These are phyloP conservation scores for Prunus yedoensis DNA, from an alignment of 331 rosid genomes.

Conservation along the genomic window DNA sequence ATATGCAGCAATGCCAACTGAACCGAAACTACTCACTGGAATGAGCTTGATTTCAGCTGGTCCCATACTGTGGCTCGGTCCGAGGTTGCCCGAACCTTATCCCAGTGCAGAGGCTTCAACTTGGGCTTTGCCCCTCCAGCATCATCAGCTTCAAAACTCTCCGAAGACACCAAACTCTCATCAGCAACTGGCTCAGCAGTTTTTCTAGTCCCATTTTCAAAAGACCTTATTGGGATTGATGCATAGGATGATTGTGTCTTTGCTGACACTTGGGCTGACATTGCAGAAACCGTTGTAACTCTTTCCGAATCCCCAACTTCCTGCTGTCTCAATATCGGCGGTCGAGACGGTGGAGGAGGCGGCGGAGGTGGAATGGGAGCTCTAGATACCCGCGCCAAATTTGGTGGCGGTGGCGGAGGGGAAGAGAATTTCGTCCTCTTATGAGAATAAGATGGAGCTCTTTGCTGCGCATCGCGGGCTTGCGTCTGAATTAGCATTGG, in stretches of 20 bases:
- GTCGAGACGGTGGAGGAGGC: conserved; percentile 34
- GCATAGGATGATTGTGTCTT: conserved; percentile 31
- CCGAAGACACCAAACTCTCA: conserved; percentile 36
- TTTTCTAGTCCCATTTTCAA: conserved; percentile 33
- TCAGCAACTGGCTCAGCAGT: conserved; percentile 25
- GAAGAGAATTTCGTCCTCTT: conserved; percentile 62
- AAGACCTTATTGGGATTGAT: conserved; percentile 30
- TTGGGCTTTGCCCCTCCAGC: conserved; percentile 74
- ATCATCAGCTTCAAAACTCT: conserved; percentile 62
- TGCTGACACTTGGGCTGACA: conserved; percentile 32
- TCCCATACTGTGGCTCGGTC: conserved; percentile 98
- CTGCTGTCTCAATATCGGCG: conserved; percentile 9
- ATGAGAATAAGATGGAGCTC: conserved; percentile 23
- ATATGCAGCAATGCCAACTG: background rate
- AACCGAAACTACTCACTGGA: conserved; percentile 63
- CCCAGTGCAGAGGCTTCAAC: conserved; percentile 94
- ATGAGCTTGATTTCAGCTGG: conserved; percentile 93
- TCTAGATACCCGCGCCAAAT: conserved; percentile 42
- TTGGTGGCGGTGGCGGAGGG: conserved; percentile 83
- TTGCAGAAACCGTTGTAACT: conserved; percentile 8
- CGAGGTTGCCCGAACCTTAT: conserved; percentile 93
- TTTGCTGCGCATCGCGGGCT: conserved; percentile 14
- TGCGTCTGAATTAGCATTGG: conserved; percentile 19
- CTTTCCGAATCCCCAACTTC: conserved; percentile 33
- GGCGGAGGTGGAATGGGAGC: conserved; percentile 49